phyloP scores from a whole-genome alignment of 1,284 basidiomycete species.

The Trichosporon asahii region DNA sequence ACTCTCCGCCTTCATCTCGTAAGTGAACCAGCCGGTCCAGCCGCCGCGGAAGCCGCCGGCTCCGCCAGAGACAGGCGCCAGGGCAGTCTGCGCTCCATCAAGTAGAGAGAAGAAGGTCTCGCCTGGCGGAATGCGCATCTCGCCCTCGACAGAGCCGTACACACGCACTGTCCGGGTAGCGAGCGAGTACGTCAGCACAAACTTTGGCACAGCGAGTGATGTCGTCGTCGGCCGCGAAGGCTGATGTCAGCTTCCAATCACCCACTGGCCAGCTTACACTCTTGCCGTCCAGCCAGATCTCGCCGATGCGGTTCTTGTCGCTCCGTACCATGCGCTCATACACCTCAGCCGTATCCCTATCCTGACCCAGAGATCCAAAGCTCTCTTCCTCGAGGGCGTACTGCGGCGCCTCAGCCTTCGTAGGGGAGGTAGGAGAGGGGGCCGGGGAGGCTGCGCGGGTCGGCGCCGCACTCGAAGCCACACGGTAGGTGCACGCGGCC shows the following conservation, averaged over 20 bases:
- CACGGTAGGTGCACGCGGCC: slow-evolving; percentile 42
- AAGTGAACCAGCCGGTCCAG: slow-evolving; percentile 57
- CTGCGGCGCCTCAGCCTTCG: not conserved
- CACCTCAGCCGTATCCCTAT: slow-evolving; percentile 40
- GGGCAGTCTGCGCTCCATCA: slow-evolving; percentile 31
- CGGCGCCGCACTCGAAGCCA: slow-evolving; percentile 28
- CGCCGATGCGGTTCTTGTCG: slow-evolving; percentile 42
- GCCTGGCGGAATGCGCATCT: slow-evolving; percentile 22
- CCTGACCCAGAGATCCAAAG: slow-evolving; percentile 28
- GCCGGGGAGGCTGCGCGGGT: slow-evolving; percentile 19
- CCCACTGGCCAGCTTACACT: slow-evolving; percentile 34
- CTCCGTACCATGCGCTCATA: slow-evolving; percentile 50
- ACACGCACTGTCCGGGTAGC: slow-evolving; percentile 33
- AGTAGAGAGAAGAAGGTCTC: slow-evolving; percentile 50
- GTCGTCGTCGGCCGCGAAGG: slow-evolving; percentile 45
- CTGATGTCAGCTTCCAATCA: slow-evolving; percentile 20
- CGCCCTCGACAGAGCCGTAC: slow-evolving; percentile 16
- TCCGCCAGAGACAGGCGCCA: slow-evolving; percentile 15
- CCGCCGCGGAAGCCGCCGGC: slow-evolving; percentile 52
- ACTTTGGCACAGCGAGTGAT: slow-evolving; percentile 42
- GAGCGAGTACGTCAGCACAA: slow-evolving; percentile 47
- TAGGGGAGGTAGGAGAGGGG: not conserved
- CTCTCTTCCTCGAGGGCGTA: slow-evolving; percentile 29
- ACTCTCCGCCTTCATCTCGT: slow-evolving; percentile 58
- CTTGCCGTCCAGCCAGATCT: slow-evolving; percentile 56